Evolutionary conservation across 495 filamentous ascomycete species (phyloP).

Genomic region (Penicillium canescens): DNA sequence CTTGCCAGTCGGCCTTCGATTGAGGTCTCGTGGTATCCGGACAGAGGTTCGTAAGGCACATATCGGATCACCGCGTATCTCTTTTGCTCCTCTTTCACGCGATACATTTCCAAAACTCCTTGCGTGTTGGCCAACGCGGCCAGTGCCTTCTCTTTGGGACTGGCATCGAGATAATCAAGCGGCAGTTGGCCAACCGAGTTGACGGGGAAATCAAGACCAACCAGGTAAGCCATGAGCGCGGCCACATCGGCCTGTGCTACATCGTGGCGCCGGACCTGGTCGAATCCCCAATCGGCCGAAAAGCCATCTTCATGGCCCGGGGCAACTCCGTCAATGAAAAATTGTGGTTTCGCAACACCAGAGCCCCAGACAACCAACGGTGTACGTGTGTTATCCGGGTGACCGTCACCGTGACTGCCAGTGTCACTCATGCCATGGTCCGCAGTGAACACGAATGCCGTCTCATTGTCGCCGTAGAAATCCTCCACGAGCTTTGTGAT

Average conservation of each 20-base stretch:
- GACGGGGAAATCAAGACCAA: conserved; percentile 85
- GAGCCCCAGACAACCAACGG: conserved; percentile 94
- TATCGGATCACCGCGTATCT: conserved; percentile 72
- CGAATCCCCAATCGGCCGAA: conserved; percentile 84
- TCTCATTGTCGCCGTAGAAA: conserved; percentile 91
- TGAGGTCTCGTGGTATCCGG: conserved; percentile 57
- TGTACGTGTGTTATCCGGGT: conserved; percentile 96
- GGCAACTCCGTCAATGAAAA: conserved; percentile 50
- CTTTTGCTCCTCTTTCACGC: conserved; percentile 89
- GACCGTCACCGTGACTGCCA: conserved; percentile 96
- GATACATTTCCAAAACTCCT: conserved; percentile 95
- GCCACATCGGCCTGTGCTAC: conserved; percentile 95
- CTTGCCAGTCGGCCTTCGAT: conserved; percentile 66
- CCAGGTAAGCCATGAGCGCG: conserved; percentile 94
- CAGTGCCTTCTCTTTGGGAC: conserved; percentile 74
- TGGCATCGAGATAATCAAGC: conserved; percentile 73
- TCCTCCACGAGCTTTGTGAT: conserved; percentile 78
- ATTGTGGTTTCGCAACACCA: conserved; percentile 76
- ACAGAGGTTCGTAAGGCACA: conserved; percentile 64
- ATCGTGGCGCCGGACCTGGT: conserved; percentile 80
- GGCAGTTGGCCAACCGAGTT: conserved; percentile 97
- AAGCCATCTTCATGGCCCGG: conserved; percentile 91
- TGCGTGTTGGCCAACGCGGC: conserved; percentile 84
- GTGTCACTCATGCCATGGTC: conserved; percentile 99
- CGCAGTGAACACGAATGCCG: conserved; percentile 94